Conservation (phyloP, 2,329 filamentous ascomycete species). For the Colletotrichum orchidophilum region DNA sequence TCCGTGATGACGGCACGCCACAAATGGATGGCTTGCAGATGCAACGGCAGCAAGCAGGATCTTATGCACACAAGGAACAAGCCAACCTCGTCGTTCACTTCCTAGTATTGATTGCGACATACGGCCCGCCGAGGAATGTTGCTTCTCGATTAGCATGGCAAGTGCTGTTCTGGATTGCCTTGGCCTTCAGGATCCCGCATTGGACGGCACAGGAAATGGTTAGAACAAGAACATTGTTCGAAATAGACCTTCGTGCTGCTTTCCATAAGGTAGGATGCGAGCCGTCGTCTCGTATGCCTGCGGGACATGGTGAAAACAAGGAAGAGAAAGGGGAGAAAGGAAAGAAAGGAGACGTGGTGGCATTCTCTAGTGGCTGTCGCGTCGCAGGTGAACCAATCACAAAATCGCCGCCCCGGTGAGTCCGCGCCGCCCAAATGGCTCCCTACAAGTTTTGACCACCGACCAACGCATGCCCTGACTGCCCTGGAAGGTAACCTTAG, state of each 20-base stretch:
- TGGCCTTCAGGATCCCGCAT: neutral
- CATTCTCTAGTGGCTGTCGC: slow-evolving; percentile 3
- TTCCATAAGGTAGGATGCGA: neutral
- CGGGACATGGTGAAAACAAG: neutral
- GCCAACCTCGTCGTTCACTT: neutral
- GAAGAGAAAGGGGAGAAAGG: neutral
- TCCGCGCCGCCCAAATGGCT: neutral
- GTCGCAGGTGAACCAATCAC: slow-evolving; percentile 18
- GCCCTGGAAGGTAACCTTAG: no score
- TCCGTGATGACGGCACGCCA: neutral
- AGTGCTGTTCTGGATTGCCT: neutral
- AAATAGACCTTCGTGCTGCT: neutral
- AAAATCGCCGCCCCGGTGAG: slow-evolving; percentile 19
- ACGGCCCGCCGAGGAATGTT: neutral
- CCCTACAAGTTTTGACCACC: neutral
- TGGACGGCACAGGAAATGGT: neutral
- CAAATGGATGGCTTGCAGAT: neutral
- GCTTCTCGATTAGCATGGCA: neutral
- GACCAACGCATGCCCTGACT: no score
- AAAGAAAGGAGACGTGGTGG: neutral
- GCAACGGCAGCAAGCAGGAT: neutral
- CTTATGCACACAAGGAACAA: neutral
- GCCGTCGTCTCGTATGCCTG: neutral
- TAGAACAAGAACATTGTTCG: neutral
- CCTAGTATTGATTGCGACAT: neutral